These are phyloP conservation scores for Solanum pinnatisectum DNA, from an alignment of 257 asterid genomes.

Conservation along the genomic window DNA sequence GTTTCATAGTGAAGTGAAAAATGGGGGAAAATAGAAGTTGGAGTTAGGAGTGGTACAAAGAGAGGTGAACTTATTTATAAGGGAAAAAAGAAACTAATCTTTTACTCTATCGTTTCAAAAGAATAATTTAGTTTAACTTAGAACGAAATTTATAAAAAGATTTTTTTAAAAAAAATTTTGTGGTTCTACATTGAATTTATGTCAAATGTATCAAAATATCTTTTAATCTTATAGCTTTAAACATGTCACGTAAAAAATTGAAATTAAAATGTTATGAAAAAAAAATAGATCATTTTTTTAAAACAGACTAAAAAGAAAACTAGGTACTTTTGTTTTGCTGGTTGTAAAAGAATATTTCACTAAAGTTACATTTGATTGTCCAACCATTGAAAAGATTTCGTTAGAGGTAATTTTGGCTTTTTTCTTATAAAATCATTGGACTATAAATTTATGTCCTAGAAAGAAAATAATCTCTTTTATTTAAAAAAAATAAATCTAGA, in stretches of 20 bases:
- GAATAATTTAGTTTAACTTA: too few relatives aligned
- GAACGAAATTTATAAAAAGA: too few relatives aligned
- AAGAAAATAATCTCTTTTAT: background rate
- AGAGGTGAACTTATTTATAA: background rate
- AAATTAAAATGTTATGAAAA: too few relatives aligned
- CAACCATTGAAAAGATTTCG: background rate
- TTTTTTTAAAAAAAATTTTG: too few relatives aligned
- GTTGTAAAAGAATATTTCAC: background rate
- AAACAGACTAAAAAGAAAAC: too few relatives aligned
- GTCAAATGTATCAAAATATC: too few relatives aligned
- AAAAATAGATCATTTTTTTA: too few relatives aligned
- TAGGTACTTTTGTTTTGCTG: too few relatives aligned
- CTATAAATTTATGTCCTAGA: background rate
- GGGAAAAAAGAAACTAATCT: background rate
- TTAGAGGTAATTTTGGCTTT: background rate
- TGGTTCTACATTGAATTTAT: too few relatives aligned
- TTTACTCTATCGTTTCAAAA: too few relatives aligned
- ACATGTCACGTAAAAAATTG: too few relatives aligned
- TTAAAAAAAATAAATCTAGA: background rate
- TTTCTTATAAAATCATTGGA: background rate
- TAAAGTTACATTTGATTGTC: background rate
- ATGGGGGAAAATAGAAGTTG: background rate
- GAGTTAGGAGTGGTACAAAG: background rate
- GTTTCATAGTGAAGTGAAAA: conserved; percentile 23
- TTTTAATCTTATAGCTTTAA: too few relatives aligned